Base-by-base conservation (phyloP, 352 stramenopile genomes). In the Pythium rhizo-oryzae region DNA sequence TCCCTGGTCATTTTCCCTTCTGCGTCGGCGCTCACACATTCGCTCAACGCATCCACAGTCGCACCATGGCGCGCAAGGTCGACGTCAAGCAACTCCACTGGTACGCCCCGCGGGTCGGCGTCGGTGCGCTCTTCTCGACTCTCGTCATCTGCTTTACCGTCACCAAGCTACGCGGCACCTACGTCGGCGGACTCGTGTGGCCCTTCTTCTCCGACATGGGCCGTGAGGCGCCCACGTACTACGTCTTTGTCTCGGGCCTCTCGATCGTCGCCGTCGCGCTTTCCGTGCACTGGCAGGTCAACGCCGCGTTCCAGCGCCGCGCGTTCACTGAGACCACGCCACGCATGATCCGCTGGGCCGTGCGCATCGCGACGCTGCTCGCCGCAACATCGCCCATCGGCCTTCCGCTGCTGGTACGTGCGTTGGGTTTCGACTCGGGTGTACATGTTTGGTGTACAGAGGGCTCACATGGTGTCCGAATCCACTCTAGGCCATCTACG, bases 201-300 rank as follows among this genome's bases (percentile, higher is more conserved):
- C 81, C 79, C 21, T 90, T 85, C 69, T 76, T 90, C 67, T 86
- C 79, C 21, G 82, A 89, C 67, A 77, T 89, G 69, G 80, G 82
- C 28, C 80, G 82, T 54, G 82, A 89, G 51, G 66, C 72, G 15
- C 82, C 82, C 16, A 79, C 73, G 12, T 86, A 87, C 69, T 76
- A 81, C 30, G 67, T 84, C 11, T 88, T 88, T 69, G 79, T 73
- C 49, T 47, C 79, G 41, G 77, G 80, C 1, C 71, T 85, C 7
- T 66, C 71, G 24, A 49, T 78, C 55, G 50, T 57, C 50, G 50
- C 50, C 25, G 13, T 57, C 50, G 50, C 75, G 28, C 72, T 91
- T 8, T 55, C 72, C 7, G 30, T 85, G 18, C 78, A 70, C 23
- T 87, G 79, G 80, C 25, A 50, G 9, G 63, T 76, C 69, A 91